Conservation (phyloP, 495 filamentous ascomycete genomes). For the Poronia punctata region DNA sequence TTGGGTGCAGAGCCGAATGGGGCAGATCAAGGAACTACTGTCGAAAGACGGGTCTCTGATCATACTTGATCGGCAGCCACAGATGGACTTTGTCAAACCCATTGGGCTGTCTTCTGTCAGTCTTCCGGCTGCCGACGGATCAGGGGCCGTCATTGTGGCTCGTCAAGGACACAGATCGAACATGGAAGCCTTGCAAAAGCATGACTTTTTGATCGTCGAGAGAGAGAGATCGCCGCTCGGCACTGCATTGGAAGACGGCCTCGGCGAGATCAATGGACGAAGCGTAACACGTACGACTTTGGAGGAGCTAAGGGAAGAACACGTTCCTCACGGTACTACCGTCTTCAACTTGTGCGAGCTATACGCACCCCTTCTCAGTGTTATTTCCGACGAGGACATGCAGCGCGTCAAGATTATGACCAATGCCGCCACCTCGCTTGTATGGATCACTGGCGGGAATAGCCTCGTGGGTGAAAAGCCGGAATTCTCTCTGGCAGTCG, state of each 20-base stretch:
- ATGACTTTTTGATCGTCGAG: slow-evolving; percentile 1
- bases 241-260: not conserved
- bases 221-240: not conserved
- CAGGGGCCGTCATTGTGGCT: not conserved
- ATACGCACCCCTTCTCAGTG: not conserved
- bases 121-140: not conserved
- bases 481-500: slow-evolving; percentile 2
- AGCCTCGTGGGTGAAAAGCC: not conserved
- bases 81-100: not conserved
- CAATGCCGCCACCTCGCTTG: slow-evolving; percentile 1
- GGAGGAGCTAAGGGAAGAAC: not conserved
- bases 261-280: not conserved
- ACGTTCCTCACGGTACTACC: not conserved
- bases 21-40: not conserved
- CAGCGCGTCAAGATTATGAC: slow-evolving; percentile 26
- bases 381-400: slow-evolving; percentile 19
- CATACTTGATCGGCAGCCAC: not conserved
- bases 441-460: slow-evolving; percentile 8
- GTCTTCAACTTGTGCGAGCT: slow-evolving; percentile 2
- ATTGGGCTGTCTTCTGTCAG: not conserved
- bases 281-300: not conserved
- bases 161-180: not conserved
- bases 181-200: not conserved
- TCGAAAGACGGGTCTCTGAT: not conserved
- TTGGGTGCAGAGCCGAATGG: not conserved